Percentiles rank a stretch among this genome's conserved stretches.
Evolutionary conservation across 352 stramenopile genomes (phyloP).

Genomic region (Phytophthora litchii): DNA sequence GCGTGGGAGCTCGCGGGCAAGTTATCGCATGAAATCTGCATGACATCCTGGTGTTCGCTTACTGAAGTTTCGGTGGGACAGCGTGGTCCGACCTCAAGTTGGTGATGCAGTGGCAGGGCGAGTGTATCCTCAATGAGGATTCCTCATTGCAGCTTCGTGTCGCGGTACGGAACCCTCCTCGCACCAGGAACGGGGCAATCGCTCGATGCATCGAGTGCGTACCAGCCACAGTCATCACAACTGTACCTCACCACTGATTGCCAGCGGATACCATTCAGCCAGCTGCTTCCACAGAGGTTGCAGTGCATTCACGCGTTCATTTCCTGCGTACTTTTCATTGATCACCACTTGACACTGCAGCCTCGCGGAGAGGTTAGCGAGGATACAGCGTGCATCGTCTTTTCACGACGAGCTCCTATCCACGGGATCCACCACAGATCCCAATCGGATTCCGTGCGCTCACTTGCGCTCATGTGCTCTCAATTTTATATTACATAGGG

Average conservation of each 20-base stretch:
- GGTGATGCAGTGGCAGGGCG: constrained; percentile 20
- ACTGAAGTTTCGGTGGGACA: constrained; percentile 27
- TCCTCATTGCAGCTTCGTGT: constrained; percentile 1
- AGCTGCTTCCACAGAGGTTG: neutral
- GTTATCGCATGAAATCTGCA: constrained; percentile 30
- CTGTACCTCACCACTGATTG: no score
- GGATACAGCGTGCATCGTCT: constrained; percentile 19
- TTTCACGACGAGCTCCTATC: constrained; percentile 4
- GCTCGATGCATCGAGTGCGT: no score
- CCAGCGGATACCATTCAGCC: constrained; percentile 1
- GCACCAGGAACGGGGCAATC: constrained; percentile 13
- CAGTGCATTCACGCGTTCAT: neutral
- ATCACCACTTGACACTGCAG: neutral
- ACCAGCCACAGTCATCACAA: no score
- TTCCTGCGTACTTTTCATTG: no score
- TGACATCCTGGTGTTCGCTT: constrained; percentile 34
- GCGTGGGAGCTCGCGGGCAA: constrained; percentile 26
- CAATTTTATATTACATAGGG: constrained; percentile 5
- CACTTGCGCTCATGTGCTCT: no score
- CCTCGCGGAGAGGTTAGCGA: constrained; percentile 14
- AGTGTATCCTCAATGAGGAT: constrained; percentile 24
- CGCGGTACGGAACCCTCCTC: constrained; percentile 6
- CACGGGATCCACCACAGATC: no score
- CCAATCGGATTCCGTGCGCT: no score
- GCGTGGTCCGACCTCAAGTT: constrained; percentile 5